Evolutionary conservation across 306 rosid genomes (phyloP).

Genomic region (Luffa acutangula): DNA sequence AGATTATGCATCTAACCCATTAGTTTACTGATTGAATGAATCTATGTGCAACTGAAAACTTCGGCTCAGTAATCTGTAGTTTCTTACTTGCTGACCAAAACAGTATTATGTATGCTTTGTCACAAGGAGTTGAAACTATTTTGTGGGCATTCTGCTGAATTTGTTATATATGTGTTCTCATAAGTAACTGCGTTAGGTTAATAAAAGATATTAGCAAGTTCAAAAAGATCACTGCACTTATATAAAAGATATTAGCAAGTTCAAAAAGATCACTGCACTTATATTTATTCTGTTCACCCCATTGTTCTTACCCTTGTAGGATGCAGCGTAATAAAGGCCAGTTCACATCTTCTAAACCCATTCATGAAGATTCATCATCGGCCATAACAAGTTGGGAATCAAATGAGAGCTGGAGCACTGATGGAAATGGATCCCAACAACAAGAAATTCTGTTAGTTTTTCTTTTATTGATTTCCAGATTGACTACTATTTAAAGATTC

Average conservation of each 20-base stretch:
- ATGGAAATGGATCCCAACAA: constrained; percentile 51
- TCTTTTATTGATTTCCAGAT: neutral
- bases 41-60: neutral
- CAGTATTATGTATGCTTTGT: neutral
- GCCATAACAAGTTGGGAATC: constrained; percentile 40
- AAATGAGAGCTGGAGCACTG: constrained; percentile 33
- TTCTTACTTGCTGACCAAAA: neutral
- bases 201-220: neutral
- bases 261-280: neutral
- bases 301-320: constrained; percentile 23
- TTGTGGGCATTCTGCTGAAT: neutral
- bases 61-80: neutral
- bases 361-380: constrained; percentile 47
- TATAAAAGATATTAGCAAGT: neutral
- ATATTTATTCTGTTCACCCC: neutral
- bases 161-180: neutral
- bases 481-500: neutral
- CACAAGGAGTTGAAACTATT: neutral
- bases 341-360: constrained; percentile 61
- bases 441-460: constrained; percentile 56
- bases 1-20: neutral
- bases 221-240: neutral
- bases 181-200: neutral
- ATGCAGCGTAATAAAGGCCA: constrained; percentile 79
- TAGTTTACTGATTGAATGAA: neutral